A percentile compares a stretch with the other conserved stretches of the same genome.
Evolutionary conservation across 768 basidiomycete species (phyloP).

Genomic region (Hysterangium stoloniferum): DNA sequence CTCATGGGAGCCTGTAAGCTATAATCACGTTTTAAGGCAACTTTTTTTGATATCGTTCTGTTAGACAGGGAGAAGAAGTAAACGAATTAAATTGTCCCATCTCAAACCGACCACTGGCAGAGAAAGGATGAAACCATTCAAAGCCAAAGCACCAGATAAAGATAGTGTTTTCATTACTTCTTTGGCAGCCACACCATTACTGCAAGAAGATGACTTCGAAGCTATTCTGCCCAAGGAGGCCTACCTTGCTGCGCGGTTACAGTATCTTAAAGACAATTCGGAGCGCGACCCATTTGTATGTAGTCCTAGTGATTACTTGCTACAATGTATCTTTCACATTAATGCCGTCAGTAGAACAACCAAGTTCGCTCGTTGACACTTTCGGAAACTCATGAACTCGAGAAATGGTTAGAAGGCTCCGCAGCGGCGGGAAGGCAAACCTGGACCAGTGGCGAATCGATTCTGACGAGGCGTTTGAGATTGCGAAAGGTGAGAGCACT

Average conservation of each 20-base stretch:
- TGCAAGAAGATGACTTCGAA: not conserved
- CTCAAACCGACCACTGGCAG: not conserved
- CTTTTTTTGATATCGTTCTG: not conserved
- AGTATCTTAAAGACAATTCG: slow-evolving; percentile 4
- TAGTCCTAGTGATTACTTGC: not conserved
- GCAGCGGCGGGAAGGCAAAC: slow-evolving; percentile 2
- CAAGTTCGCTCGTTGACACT: slow-evolving; percentile 2
- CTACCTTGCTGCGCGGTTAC: not conserved
- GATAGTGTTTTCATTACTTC: not conserved
- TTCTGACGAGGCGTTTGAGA: not conserved
- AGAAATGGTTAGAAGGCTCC: not conserved
- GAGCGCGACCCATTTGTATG: slow-evolving; percentile 8
- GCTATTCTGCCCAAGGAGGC: slow-evolving; percentile 5
- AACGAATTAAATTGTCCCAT: slow-evolving; percentile 4
- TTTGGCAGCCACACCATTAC: not conserved
- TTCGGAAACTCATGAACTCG: slow-evolving; percentile 5
- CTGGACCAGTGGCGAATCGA: slow-evolving; percentile 9
- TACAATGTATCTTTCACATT: too few species aligned
- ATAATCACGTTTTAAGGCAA: not conserved
- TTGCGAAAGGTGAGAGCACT: slow-evolving; percentile 1
- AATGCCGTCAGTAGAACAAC: not conserved
- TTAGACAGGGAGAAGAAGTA: slow-evolving; percentile 5
- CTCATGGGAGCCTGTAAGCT: slow-evolving; percentile 2
- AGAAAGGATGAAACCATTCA: not conserved
- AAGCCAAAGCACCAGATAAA: not conserved